A percentile compares a stretch with the other conserved stretches of the same genome.
Evolutionary conservation across 495 filamentous ascomycete genomes (phyloP).

Genomic region (Friedmanniomyces endolithicus): DNA sequence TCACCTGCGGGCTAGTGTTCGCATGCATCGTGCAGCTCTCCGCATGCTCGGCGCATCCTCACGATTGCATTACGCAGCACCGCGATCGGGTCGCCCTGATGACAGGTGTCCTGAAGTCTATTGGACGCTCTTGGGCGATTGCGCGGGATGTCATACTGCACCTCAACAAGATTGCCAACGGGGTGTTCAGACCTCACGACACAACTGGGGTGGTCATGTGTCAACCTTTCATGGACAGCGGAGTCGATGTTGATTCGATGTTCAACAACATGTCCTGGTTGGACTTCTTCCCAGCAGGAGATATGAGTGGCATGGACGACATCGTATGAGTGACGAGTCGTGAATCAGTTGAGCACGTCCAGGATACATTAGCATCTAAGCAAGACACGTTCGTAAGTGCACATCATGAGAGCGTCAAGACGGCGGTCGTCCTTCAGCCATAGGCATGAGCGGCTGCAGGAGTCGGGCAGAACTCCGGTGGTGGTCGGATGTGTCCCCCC

Average conservation of each 20-base stretch:
- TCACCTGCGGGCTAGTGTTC: conserved; percentile 64
- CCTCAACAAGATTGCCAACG: background rate
- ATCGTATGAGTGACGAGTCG: no score
- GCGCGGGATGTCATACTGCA: background rate
- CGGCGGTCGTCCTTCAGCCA: no score
- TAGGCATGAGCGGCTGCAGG: no score
- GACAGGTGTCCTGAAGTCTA: conserved; percentile 65
- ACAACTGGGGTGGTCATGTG: no score
- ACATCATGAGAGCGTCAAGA: no score
- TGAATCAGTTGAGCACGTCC: no score
- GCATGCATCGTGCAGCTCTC: conserved; percentile 47
- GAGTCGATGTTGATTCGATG: background rate
- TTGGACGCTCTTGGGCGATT: conserved; percentile 53
- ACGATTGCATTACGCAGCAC: conserved; percentile 61
- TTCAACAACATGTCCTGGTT: conserved; percentile 1
- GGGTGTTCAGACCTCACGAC: background rate
- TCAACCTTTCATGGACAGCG: background rate
- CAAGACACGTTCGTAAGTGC: no score
- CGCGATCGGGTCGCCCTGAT: conserved; percentile 55
- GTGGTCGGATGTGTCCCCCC: no score
- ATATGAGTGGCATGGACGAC: no score
- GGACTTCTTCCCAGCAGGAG: conserved; percentile 1
- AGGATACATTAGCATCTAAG: no score
- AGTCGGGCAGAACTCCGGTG: no score
- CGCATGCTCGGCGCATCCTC: conserved; percentile 42